Evolutionary conservation across 805 yeast genomes (phyloP).

Genomic region (Komagataella phaffii): DNA sequence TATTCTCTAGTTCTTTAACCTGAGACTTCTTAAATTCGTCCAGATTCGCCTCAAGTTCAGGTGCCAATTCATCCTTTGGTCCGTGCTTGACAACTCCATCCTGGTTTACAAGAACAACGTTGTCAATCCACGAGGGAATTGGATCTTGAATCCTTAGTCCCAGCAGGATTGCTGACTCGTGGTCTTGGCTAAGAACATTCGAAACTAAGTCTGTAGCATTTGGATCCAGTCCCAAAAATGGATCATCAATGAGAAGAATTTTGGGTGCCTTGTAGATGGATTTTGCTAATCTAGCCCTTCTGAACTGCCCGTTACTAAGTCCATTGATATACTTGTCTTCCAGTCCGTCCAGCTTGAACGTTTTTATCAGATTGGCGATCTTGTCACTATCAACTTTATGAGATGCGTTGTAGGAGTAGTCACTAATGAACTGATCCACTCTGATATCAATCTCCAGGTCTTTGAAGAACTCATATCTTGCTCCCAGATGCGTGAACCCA

Average conservation of each 20-base stretch:
- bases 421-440: slow-evolving; percentile 45
- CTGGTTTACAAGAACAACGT: slow-evolving; percentile 48
- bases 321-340: slow-evolving; percentile 72
- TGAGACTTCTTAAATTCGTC: slow-evolving; percentile 2
- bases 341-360: slow-evolving; percentile 42
- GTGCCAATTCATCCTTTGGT: slow-evolving; percentile 14
- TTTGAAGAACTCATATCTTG: slow-evolving; percentile 78
- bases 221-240: slow-evolving; percentile 85
- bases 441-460: slow-evolving; percentile 67
- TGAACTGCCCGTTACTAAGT: slow-evolving; percentile 84
- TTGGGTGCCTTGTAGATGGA: slow-evolving; percentile 54
- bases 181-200: slow-evolving; percentile 24
- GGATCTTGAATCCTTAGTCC: slow-evolving; percentile 71
- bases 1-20: slow-evolving; percentile 5
- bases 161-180: slow-evolving; percentile 28
- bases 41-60: slow-evolving; percentile 6
- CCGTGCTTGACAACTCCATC: slow-evolving; percentile 44
- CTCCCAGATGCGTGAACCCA: slow-evolving; percentile 61
- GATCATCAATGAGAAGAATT: slow-evolving; percentile 73
- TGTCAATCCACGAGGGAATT: slow-evolving; percentile 70
- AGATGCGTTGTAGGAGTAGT: slow-evolving; percentile 32
- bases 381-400: slow-evolving; percentile 19
- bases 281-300: slow-evolving; percentile 80
- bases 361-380: slow-evolving; percentile 28
- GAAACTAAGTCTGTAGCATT: slow-evolving; percentile 49